Conservation (phyloP, 176 grass and related monocot species). For the Carex cristatella region DNA sequence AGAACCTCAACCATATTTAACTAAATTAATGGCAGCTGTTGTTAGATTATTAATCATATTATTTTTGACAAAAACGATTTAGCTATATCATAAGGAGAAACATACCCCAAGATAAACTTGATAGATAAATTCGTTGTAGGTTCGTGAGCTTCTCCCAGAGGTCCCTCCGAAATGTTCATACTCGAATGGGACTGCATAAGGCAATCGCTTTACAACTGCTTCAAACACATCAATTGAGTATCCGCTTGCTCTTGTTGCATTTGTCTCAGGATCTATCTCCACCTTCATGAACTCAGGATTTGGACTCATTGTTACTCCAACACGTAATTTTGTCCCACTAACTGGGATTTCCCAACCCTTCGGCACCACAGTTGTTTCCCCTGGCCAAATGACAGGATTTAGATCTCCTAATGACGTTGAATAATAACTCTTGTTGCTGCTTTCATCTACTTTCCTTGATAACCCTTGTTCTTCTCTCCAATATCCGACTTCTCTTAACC, state of each 20-base stretch:
- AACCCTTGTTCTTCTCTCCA: too few relatives aligned
- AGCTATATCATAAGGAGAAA: background rate
- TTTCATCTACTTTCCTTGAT: too few relatives aligned
- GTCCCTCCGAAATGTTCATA: constrained; percentile 23
- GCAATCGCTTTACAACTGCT: constrained; percentile 24
- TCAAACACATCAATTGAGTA: constrained; percentile 33
- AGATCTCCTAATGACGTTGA: too few relatives aligned
- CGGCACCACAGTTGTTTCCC: constrained; percentile 9
- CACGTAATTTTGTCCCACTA: constrained; percentile 23
- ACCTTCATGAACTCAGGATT: constrained; percentile 21
- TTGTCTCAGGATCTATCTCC: constrained; percentile 18
- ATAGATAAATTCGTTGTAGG: constrained; percentile 31
- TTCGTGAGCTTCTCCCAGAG: background rate
- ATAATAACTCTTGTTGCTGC: too few relatives aligned
- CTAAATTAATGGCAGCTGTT: background rate
- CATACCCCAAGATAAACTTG: constrained; percentile 35
- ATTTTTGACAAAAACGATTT: background rate
- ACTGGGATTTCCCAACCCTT: constrained; percentile 32
- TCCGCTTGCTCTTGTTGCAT: constrained; percentile 12
- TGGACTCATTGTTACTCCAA: constrained; percentile 27
- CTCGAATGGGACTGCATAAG: constrained; percentile 28
- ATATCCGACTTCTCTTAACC: too few relatives aligned
- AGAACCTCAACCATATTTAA: too few relatives aligned
- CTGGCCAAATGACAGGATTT: too few relatives aligned
- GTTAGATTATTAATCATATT: background rate